Evolutionary conservation across 2,329 filamentous ascomycete species (phyloP).

Genomic region (Celoporthe dispersa): DNA sequence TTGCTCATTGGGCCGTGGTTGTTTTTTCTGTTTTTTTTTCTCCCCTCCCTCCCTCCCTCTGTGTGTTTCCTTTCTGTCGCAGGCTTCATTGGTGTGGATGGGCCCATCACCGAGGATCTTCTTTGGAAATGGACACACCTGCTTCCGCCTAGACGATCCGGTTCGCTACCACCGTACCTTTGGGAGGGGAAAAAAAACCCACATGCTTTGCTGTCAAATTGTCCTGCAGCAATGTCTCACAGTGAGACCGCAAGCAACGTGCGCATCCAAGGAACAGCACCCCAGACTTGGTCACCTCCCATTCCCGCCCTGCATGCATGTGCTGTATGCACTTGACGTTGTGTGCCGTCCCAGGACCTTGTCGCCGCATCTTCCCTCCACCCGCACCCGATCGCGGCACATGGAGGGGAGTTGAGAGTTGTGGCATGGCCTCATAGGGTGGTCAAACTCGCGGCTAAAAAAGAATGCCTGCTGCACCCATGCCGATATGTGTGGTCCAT

Average conservation of each 20-base stretch:
- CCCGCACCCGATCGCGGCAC: neutral
- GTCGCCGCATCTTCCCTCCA: neutral
- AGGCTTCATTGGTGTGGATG: no score
- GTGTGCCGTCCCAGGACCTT: neutral
- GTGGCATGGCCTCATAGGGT: slow-evolving; percentile 8
- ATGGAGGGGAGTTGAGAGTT: neutral
- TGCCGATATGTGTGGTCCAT: neutral
- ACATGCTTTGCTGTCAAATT: slow-evolving; percentile 4
- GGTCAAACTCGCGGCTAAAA: neutral
- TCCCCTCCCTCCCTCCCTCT: neutral
- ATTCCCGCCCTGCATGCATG: neutral
- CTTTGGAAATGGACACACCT: neutral
- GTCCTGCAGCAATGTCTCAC: slow-evolving; percentile 5
- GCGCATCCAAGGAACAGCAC: neutral
- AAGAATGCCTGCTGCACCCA: neutral
- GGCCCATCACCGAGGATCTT: no score
- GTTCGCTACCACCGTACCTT: neutral
- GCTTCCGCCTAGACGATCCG: neutral
- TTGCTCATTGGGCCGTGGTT: neutral
- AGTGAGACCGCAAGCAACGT: slow-evolving; percentile 2
- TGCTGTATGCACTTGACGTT: neutral
- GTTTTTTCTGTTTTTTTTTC: neutral
- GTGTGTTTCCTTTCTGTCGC: no score
- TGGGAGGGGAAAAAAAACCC: neutral
- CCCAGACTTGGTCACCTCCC: no score